Base-by-base conservation (phyloP, 176 grass and related monocot species). In the Raddia guianensis region DNA sequence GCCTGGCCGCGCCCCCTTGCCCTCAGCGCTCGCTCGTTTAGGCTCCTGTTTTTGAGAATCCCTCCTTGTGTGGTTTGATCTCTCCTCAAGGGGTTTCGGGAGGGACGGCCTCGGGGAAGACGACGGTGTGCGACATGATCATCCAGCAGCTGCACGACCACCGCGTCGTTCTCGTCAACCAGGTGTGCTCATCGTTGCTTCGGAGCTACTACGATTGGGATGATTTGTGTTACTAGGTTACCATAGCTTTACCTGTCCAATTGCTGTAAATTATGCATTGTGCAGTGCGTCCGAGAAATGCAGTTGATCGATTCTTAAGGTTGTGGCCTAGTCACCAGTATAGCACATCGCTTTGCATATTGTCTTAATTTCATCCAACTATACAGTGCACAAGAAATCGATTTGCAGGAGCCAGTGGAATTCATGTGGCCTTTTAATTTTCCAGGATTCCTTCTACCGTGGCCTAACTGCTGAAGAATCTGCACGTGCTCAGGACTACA, bases 111-210 rank as follows among this genome's bases (percentile, higher is more conserved):
- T 99, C 93, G 8, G 97, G 97, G 77, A 99, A 99, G 92, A 99
- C 97, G 51, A 99, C 97, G 37, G 93, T 99, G 42, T 99, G 97
- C 78, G 97, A 99, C 86, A 99, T 93, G 97, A 99, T 99, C 86
- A 99, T 99, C 81, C 97, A 99, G 89, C 97, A 99, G 82, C 91
- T 96, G 32, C 97, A 96, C 19, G 97, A 96, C 61, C 97, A 99
- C 74, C 97, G 93, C 50, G 93, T 99, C 63, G 92, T 95, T 78
- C 92, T 99, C 55, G 87, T 99, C 54, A 99, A 83, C 84, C 96
- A 95, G 88, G 96, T 93, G 49, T 5, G 63, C 7, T n/a, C 27
- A 13, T 2, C 12, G 5, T 64, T n/a, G 64, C 15, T 54, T 63
- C 13, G 49, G 42, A 19, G 50, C 46, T 75, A 63, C 15, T 37